These are phyloP conservation scores for Leccinum fibrillosum DNA, from an alignment of 768 basidiomycete genomes.

Conservation along the genomic window DNA sequence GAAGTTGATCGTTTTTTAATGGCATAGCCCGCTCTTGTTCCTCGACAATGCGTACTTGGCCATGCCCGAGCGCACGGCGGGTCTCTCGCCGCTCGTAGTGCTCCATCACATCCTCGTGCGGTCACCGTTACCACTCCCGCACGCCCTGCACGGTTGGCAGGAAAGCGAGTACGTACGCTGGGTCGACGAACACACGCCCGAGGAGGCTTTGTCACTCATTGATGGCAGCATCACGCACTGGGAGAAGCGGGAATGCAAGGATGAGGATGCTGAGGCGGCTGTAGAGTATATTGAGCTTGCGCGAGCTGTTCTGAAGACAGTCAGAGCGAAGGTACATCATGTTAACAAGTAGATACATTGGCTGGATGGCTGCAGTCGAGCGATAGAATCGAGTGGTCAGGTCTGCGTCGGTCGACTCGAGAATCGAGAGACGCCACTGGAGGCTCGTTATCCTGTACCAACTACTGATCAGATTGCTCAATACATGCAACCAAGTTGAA, in stretches of 20 bases:
- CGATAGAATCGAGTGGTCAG: no score
- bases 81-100: slow-evolving; percentile 84
- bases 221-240: slow-evolving; percentile 76
- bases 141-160: slow-evolving; percentile 89
- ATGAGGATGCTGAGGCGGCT: slow-evolving; percentile 42
- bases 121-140: slow-evolving; percentile 82
- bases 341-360: no score
- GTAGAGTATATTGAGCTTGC: slow-evolving; percentile 67
- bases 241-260: slow-evolving; percentile 69
- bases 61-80: slow-evolving; percentile 61
- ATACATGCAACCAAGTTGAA: no score
- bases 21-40: slow-evolving; percentile 78
- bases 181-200: slow-evolving; percentile 86
- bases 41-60: slow-evolving; percentile 74
- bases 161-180: slow-evolving; percentile 96
- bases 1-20: background rate
- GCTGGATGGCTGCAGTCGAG: no score
- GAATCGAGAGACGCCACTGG: no score
- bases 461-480: no score
- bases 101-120: slow-evolving; percentile 91
- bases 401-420: no score
- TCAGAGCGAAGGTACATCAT: no score
- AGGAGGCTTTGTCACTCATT: slow-evolving; percentile 77
- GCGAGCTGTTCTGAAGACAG: slow-evolving; percentile 49
- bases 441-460: no score